Base-by-base conservation (phyloP, 1,284 basidiomycete species). In the Fistulina hepatica region DNA sequence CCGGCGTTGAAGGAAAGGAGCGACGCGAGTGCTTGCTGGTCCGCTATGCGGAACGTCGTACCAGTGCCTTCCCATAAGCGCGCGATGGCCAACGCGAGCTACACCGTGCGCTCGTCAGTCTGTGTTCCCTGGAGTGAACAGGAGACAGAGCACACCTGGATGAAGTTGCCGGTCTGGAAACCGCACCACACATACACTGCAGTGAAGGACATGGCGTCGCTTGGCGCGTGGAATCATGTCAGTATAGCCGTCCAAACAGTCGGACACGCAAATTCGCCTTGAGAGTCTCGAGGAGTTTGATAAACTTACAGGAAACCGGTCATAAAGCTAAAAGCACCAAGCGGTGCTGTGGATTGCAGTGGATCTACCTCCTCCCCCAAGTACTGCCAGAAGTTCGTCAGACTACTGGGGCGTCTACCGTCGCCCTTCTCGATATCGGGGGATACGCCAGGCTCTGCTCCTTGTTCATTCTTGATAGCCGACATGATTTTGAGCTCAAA, bases 101-200 rank as follows among this genome's bases (percentile, higher is more conserved):
- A 26, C 22, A 25, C 21, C n/a, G n/a, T n/a, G n/a, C n/a, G n/a
- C n/a, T n/a, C n/a, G n/a, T n/a, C n/a, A n/a, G n/a, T n/a, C n/a
- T n/a, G n/a, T n/a, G n/a, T n/a, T n/a, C n/a, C n/a, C n/a, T n/a
- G n/a, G n/a, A n/a, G n/a, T n/a, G 11, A 17, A 21, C 12, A 26
- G 17, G 31, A 42, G 25, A 31, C 10, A 25, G 17, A 17, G 43
- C 58, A 26, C 45, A 73, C 76, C 60, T 81, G 77, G 9, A 73
- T 64, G 39, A 74, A 73, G 51, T 82, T 82, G 23, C 80, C 81
- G 0, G 80, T 90, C 57, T 91, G 85, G 59, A 90, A 91, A 2
- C 81, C 84, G 53, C 81, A 83, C 86, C 86, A 91, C 16, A 91
- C 73, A 54, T 76, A 90, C 43, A 83, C 68, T 7, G 86, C 81